Evolutionary conservation across 2,329 filamentous ascomycete species (phyloP).

Genomic region (Phaeosphaeria sp.): DNA sequence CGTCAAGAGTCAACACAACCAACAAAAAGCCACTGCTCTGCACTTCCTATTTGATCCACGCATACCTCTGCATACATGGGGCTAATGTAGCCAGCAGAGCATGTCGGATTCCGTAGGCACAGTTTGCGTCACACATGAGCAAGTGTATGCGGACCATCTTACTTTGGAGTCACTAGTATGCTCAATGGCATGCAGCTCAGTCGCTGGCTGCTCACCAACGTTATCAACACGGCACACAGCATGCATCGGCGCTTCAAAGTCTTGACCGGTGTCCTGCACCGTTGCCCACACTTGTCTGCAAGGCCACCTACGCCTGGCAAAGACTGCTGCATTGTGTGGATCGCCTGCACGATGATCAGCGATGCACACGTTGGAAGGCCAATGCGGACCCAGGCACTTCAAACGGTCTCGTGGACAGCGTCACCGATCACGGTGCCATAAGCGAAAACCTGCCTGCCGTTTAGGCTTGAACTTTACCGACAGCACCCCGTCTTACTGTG

Average conservation of each 20-base stretch:
- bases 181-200: background rate
- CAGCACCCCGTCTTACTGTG: constrained; percentile 2
- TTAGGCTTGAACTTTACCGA: constrained; percentile 6
- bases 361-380: constrained; percentile 1
- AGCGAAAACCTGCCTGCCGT: constrained; percentile 6
- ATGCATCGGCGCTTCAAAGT: constrained; percentile 1
- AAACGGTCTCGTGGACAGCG: constrained; percentile 12
- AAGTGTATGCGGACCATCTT: background rate
- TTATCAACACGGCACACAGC: background rate
- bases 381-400: constrained; percentile 1
- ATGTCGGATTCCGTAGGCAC: background rate
- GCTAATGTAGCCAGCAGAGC: background rate
- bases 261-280: background rate
- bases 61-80: background rate
- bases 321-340: background rate
- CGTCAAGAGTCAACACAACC: background rate
- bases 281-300: background rate
- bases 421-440: constrained; percentile 5
- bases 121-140: background rate
- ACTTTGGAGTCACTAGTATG: background rate
- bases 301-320: background rate
- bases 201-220: background rate
- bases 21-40: background rate
- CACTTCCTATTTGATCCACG: background rate
- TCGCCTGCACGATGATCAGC: background rate